Percentiles rank a stretch among this genome's conserved stretches.
phyloP scores from a whole-genome alignment of 2,329 filamentous ascomycete genomes.

The Pyrenophora seminiperda region DNA sequence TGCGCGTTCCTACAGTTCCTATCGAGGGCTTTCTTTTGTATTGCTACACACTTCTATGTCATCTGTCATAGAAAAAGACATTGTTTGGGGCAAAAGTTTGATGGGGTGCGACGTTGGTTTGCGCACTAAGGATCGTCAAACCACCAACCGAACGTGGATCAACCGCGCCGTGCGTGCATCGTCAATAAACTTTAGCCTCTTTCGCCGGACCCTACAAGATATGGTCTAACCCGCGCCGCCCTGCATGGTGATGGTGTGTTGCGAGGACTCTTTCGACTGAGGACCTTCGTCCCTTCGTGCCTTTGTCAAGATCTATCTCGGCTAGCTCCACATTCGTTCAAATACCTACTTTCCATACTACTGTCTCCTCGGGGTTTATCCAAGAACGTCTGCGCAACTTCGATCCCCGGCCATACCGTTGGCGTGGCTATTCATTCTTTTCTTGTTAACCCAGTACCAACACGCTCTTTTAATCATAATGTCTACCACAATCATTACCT shows the following conservation, averaged over 20 bases:
- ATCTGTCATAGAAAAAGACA: slow-evolving; percentile 16
- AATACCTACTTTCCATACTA: slow-evolving; percentile 8
- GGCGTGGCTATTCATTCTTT: slow-evolving; percentile 11
- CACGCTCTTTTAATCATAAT: slow-evolving; percentile 32
- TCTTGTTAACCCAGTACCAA: background rate
- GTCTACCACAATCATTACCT: slow-evolving; percentile 28
- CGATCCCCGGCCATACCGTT: slow-evolving; percentile 7
- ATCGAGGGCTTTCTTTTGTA: slow-evolving; percentile 4
- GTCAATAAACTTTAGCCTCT: slow-evolving; percentile 33
- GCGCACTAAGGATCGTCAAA: slow-evolving; percentile 32
- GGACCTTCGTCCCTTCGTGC: slow-evolving; percentile 18
- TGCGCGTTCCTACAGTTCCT: background rate
- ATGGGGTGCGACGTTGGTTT: slow-evolving; percentile 27
- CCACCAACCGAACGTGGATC: slow-evolving; percentile 29
- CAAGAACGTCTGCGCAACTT: slow-evolving; percentile 10
- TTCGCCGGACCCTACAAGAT: slow-evolving; percentile 30
- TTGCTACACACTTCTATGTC: slow-evolving; percentile 16
- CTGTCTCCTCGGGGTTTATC: background rate
- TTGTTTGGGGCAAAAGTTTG: slow-evolving; percentile 27
- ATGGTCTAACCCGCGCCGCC: slow-evolving; percentile 26
- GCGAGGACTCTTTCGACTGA: slow-evolving; percentile 25
- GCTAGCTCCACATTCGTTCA: slow-evolving; percentile 24
- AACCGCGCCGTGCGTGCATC: slow-evolving; percentile 22
- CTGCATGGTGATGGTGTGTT: slow-evolving; percentile 24
- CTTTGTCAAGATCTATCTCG: slow-evolving; percentile 10